Conservation (phyloP, 192 early-diverging fungal genomes). For the Ambispora gerdemannii region DNA sequence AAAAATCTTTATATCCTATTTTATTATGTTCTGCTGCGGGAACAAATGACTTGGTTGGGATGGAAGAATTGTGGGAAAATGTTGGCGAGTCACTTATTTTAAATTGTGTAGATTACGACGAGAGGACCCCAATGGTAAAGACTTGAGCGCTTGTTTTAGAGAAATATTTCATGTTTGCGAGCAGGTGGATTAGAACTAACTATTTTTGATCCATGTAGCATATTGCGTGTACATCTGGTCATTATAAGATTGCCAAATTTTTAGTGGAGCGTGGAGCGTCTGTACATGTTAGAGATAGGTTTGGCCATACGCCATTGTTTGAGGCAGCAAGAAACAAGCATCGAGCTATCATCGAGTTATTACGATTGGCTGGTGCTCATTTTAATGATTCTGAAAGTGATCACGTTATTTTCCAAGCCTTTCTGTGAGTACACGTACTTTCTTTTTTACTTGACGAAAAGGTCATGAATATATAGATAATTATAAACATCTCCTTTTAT, state of each 20-base stretch:
- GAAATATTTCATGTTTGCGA: too few species aligned
- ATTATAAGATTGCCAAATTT: constrained; percentile 69
- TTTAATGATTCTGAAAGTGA: constrained; percentile 79
- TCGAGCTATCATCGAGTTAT: constrained; percentile 60
- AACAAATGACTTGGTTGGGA: constrained; percentile 79
- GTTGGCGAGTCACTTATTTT: constrained; percentile 53
- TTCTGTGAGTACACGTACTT: constrained; percentile 48
- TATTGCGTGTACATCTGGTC: constrained; percentile 76
- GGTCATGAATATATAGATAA: not conserved
- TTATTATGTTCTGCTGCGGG: constrained; percentile 82
- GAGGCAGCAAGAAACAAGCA: constrained; percentile 70
- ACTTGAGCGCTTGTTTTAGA: constrained; percentile 21
- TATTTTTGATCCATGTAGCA: constrained; percentile 44
- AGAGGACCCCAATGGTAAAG: constrained; percentile 35
- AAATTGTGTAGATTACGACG: constrained; percentile 78
- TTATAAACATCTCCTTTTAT: not conserved
- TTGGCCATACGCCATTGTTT: constrained; percentile 86
- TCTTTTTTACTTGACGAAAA: not conserved
- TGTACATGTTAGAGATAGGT: constrained; percentile 84
- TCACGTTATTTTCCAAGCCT: constrained; percentile 57
- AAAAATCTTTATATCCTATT: constrained; percentile 77
- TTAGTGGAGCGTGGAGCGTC: constrained; percentile 81
- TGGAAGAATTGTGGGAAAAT: constrained; percentile 60
- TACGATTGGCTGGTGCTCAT: constrained; percentile 81
- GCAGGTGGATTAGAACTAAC: too few species aligned